A percentile compares a stretch with the other conserved stretches of the same genome.
Evolutionary conservation across 768 basidiomycete genomes (phyloP).

Genomic region (Kwoniella newhampshirensis): DNA sequence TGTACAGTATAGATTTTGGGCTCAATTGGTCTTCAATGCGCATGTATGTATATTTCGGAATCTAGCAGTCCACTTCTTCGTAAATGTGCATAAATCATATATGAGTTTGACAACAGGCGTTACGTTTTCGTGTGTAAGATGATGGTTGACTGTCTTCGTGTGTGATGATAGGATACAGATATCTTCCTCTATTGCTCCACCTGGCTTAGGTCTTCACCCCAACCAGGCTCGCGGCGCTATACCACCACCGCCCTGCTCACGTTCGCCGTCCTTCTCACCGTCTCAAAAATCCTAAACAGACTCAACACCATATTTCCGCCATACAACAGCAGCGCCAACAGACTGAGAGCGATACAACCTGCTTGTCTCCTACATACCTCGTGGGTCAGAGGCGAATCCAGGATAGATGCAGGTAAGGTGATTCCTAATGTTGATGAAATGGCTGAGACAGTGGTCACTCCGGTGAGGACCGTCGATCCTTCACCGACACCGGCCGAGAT

Average conservation of each 20-base stretch:
- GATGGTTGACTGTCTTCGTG: neutral
- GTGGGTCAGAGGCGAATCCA: conserved; percentile 19
- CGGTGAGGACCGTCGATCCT: neutral
- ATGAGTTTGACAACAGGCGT: neutral
- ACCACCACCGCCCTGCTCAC: conserved; percentile 16
- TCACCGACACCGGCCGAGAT: neutral
- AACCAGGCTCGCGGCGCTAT: neutral
- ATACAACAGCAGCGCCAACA: conserved; percentile 41
- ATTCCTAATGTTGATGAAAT: conserved; percentile 32
- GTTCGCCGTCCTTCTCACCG: conserved; percentile 40
- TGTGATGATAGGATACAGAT: neutral
- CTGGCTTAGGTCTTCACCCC: neutral
- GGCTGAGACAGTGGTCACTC: conserved; percentile 9
- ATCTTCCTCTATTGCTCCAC: neutral
- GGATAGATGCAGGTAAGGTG: conserved; percentile 32
- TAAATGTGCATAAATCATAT: conserved; percentile 10
- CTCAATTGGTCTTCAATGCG: no score
- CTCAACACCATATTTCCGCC: conserved; percentile 49
- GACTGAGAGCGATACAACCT: conserved; percentile 39
- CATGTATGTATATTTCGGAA: neutral
- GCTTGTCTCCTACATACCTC: conserved; percentile 44
- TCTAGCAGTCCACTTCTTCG: neutral
- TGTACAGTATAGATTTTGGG: no score
- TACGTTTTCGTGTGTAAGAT: neutral
- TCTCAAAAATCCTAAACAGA: conserved; percentile 52